Evolutionary conservation across 192 early-diverging fungal species (phyloP).

Genomic region (Dissophora globulifera): DNA sequence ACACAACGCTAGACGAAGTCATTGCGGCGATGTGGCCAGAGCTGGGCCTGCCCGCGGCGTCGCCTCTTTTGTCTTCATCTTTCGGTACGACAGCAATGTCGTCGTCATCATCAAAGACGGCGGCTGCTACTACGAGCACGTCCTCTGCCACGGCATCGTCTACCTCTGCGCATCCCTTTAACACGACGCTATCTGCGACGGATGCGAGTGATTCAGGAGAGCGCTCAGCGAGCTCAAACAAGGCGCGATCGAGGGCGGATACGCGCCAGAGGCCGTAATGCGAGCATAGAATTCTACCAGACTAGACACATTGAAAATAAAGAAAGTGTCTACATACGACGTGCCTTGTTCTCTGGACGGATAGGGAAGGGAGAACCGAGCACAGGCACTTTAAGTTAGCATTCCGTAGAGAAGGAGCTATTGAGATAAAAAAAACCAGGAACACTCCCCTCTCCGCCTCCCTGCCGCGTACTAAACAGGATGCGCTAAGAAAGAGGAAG

Average conservation of each 20-base stretch:
- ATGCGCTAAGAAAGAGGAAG: conserved; percentile 5
- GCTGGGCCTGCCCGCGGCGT: conserved; percentile 23
- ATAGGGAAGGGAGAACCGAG: too few species aligned
- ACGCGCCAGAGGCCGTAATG: too few species aligned
- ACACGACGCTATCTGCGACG: neutral
- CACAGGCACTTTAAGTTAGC: too few species aligned
- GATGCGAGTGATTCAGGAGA: conserved; percentile 13
- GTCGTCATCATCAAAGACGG: neutral
- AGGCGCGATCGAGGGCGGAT: neutral
- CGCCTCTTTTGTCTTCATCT: neutral
- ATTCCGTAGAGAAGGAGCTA: too few species aligned
- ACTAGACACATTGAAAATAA: too few species aligned
- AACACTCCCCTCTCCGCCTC: conserved; percentile 2
- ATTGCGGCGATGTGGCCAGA: conserved; percentile 79
- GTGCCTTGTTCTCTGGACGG: too few species aligned
- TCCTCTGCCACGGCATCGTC: conserved; percentile 1
- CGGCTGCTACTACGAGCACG: neutral
- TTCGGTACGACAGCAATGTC: neutral
- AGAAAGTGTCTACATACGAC: too few species aligned
- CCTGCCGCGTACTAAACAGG: conserved; percentile 1
- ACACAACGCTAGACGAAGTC: conserved; percentile 80
- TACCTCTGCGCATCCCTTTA: neutral
- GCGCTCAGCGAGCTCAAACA: conserved; percentile 1
- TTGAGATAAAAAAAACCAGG: neutral
- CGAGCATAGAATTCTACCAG: too few species aligned